Conservation (phyloP, 2,329 filamentous ascomycete genomes). For the Colletotrichum agaves region DNA sequence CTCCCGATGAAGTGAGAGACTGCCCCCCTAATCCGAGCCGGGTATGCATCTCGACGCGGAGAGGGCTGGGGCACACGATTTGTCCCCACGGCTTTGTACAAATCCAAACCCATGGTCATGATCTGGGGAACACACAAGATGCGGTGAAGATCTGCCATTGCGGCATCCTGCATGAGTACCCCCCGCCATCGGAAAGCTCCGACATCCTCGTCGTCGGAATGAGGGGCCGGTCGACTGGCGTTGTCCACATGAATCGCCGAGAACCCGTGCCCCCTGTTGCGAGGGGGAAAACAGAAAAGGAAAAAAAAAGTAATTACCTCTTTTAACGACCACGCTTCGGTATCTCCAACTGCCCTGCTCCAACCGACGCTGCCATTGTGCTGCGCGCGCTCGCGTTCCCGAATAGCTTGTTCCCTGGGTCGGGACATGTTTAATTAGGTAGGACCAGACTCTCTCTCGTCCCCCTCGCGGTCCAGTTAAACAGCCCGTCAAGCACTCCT, state of each 20-base stretch:
- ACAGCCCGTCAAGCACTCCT: not conserved
- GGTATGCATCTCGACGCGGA: not conserved
- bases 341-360: not conserved
- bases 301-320: not conserved
- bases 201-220: not conserved
- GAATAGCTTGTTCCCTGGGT: not conserved
- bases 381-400: constrained; percentile 1
- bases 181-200: not conserved
- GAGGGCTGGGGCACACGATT: not conserved
- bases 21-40: not conserved
- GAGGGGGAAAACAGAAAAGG: too few species aligned
- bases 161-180: not conserved
- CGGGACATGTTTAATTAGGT: constrained; percentile 8
- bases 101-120: constrained; percentile 3
- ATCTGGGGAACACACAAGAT: not conserved
- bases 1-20: not conserved
- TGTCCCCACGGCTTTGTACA: not conserved
- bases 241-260: constrained; percentile 1
- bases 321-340: constrained; percentile 15
- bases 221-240: constrained; percentile 21
- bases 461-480: not conserved
- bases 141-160: not conserved
- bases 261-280: constrained; percentile 12
- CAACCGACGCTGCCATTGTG: constrained; percentile 10
- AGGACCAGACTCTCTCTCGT: too few species aligned